A percentile compares a stretch with the other conserved stretches of the same genome.
Conservation (phyloP, 805 yeast species). For the Sugiyamaella qingdaonensis region DNA sequence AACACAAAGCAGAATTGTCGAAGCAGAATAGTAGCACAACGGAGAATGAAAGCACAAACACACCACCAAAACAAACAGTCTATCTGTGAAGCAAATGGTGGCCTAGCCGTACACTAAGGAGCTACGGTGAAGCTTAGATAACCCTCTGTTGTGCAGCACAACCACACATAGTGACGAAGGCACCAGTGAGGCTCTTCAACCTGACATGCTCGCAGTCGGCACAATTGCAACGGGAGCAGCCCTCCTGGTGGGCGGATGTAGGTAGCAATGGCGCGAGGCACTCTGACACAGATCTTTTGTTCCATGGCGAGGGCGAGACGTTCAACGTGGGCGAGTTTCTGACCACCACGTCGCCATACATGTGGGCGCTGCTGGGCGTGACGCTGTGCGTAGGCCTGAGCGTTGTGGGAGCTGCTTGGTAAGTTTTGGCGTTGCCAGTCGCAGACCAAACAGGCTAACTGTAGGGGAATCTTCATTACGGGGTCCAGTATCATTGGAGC, state of each 20-base stretch:
- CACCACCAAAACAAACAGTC: too few species aligned
- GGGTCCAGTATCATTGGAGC: constrained; percentile 96
- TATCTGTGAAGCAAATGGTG: too few species aligned
- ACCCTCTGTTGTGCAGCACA: too few species aligned
- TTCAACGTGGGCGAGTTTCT: constrained; percentile 90
- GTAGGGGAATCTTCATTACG: constrained; percentile 82
- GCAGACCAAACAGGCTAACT: background rate
- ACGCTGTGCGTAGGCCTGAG: constrained; percentile 87
- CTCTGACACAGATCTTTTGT: constrained; percentile 39
- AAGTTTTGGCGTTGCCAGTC: constrained; percentile 11
- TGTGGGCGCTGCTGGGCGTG: constrained; percentile 95
- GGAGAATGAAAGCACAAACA: too few species aligned
- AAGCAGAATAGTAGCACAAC: too few species aligned
- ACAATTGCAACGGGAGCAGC: constrained; percentile 29
- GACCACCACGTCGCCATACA: constrained; percentile 82
- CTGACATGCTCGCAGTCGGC: constrained; percentile 2
- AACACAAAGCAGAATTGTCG: too few species aligned
- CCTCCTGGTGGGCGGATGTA: constrained; percentile 37
- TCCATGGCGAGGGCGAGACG: constrained; percentile 87
- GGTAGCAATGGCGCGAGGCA: constrained; percentile 15
- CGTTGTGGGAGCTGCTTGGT: constrained; percentile 98
- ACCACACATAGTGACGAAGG: too few species aligned
- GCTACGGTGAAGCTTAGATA: too few species aligned
- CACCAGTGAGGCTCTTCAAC: background rate
- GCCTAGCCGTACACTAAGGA: too few species aligned